phyloP scores from a whole-genome alignment of 345 rosid species.

The Aquilaria yunnanensis region DNA sequence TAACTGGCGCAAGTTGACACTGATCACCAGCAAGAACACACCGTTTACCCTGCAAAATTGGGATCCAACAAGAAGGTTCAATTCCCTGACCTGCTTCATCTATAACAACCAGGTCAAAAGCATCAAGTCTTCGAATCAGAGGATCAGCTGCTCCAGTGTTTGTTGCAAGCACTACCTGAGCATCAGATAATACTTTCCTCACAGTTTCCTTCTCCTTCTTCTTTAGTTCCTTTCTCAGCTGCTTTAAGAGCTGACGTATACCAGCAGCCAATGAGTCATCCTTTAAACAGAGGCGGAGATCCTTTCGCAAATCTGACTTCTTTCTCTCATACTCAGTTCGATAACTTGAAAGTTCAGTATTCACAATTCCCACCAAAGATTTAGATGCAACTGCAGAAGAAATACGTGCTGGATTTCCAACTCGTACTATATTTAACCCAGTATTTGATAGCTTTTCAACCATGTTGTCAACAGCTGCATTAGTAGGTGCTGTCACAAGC shows the following conservation, averaged over 20 bases:
- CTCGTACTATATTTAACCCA: slow-evolving; percentile 74
- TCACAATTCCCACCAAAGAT: slow-evolving; percentile 82
- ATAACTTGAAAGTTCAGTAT: slow-evolving; percentile 58
- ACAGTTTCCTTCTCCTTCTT: slow-evolving; percentile 92
- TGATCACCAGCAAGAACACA: slow-evolving; percentile 92
- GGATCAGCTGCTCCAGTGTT: slow-evolving; percentile 97
- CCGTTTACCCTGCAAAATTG: slow-evolving; percentile 87
- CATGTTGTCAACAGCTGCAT: slow-evolving; percentile 96
- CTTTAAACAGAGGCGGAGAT: slow-evolving; percentile 67
- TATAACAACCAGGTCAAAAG: slow-evolving; percentile 86
- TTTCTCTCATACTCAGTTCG: slow-evolving; percentile 70
- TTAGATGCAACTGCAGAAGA: slow-evolving; percentile 80
- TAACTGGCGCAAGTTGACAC: slow-evolving; percentile 91
- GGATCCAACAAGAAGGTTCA: slow-evolving; percentile 96
- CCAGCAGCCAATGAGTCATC: slow-evolving; percentile 97
- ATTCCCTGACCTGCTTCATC: slow-evolving; percentile 98
- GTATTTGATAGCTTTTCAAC: slow-evolving; percentile 76
- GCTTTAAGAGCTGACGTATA: slow-evolving; percentile 92
- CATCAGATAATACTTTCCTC: slow-evolving; percentile 66
- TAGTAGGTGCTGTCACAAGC: slow-evolving; percentile 91
- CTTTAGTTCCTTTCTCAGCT: slow-evolving; percentile 76
- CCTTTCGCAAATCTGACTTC: slow-evolving; percentile 82
- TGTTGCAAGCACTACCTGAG: slow-evolving; percentile 91
- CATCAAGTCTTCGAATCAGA: slow-evolving; percentile 58
- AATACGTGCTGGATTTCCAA: slow-evolving; percentile 95